phyloP scores from a whole-genome alignment of 352 stramenopile species.

The Phytophthora cryptogea region DNA sequence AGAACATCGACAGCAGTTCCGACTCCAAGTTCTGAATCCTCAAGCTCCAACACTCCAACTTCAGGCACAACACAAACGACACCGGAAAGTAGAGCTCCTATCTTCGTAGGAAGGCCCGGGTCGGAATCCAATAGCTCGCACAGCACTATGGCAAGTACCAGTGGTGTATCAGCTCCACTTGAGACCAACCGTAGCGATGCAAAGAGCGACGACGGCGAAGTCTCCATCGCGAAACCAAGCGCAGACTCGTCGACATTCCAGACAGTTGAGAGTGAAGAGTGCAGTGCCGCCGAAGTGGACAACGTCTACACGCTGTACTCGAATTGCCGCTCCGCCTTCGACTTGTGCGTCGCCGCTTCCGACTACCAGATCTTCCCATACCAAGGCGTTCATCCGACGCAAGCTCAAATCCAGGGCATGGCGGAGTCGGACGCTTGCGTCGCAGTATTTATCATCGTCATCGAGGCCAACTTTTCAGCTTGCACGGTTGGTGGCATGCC shows the following conservation, averaged over 20 bases:
- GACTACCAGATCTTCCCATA: slow-evolving; percentile 73
- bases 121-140: not conserved
- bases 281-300: slow-evolving; percentile 43
- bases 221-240: slow-evolving; percentile 38
- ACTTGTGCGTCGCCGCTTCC: slow-evolving; percentile 54
- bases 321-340: slow-evolving; percentile 60
- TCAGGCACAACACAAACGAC: slow-evolving; percentile 6
- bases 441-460: slow-evolving; percentile 61
- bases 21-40: not conserved
- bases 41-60: slow-evolving; percentile 2
- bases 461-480: slow-evolving; percentile 49
- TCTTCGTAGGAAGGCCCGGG: not conserved
- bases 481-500: slow-evolving; percentile 58
- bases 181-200: not conserved
- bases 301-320: slow-evolving; percentile 58
- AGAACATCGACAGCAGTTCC: not conserved
- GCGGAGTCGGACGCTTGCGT: slow-evolving; percentile 47
- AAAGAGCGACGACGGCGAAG: slow-evolving; percentile 5
- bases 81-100: not conserved
- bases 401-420: slow-evolving; percentile 58
- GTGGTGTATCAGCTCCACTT: not conserved
- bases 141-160: slow-evolving; percentile 1
- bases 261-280: slow-evolving; percentile 43
- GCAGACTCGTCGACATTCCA: slow-evolving; percentile 54
- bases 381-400: slow-evolving; percentile 46